Conservation (phyloP, 345 rosid genomes). For the Combretum micranthum region DNA sequence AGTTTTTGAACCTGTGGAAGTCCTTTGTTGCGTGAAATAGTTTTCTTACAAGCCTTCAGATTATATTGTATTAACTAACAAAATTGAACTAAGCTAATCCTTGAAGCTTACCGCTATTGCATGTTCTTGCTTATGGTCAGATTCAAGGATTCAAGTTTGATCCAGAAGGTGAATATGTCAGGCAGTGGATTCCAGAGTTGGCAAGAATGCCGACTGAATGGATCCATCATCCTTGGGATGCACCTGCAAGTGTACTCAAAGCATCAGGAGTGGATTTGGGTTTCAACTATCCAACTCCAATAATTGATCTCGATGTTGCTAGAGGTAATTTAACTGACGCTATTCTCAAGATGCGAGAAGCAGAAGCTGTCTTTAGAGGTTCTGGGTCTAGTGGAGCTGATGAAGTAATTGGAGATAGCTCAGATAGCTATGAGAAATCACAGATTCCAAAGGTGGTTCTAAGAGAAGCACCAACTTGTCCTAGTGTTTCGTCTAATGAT, state of each 20-base stretch:
- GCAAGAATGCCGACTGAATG: constrained; percentile 85
- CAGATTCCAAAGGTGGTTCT: constrained; percentile 28
- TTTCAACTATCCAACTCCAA: constrained; percentile 61
- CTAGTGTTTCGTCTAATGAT: constrained; percentile 56
- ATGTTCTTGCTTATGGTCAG: constrained; percentile 21
- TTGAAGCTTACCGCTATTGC: too few relatives aligned
- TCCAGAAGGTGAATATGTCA: constrained; percentile 77
- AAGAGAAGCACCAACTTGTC: constrained; percentile 34
- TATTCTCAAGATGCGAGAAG: constrained; percentile 77
- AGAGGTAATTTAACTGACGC: constrained; percentile 56
- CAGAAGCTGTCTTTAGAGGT: constrained; percentile 48
- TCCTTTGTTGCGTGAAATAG: too few relatives aligned
- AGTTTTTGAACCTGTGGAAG: too few relatives aligned
- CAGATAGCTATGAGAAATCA: constrained; percentile 28
- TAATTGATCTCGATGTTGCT: constrained; percentile 62
- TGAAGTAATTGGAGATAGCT: constrained; percentile 70
- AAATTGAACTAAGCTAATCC: too few relatives aligned
- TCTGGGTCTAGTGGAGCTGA: constrained; percentile 22
- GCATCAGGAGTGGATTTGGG: constrained; percentile 75
- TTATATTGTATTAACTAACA: too few relatives aligned
- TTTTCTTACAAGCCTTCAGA: too few relatives aligned
- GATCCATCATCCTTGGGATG: constrained; percentile 97
- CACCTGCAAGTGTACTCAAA: constrained; percentile 52
- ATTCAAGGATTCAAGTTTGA: constrained; percentile 75
- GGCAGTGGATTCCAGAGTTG: constrained; percentile 93